These are phyloP conservation scores for Linnemannia zychae DNA, from an alignment of 192 early-diverging fungal species.

Conservation along the genomic window DNA sequence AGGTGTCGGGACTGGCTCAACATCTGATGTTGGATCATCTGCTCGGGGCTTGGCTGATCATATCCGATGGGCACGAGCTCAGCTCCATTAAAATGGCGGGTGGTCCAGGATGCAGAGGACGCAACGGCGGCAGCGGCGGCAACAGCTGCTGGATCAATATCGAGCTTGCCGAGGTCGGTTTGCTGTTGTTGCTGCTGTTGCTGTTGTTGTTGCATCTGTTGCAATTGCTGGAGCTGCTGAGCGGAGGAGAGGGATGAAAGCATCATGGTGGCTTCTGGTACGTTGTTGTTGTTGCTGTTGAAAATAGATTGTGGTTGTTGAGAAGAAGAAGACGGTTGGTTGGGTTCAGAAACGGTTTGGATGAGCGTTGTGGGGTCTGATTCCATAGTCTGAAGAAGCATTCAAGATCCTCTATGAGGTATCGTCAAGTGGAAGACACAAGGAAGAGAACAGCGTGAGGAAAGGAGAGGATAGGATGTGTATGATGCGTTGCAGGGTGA, in stretches of 20 bases:
- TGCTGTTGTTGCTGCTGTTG: conserved; percentile 9
- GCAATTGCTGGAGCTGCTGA: conserved; percentile 5
- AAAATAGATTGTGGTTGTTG: neutral
- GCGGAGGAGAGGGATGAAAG: neutral
- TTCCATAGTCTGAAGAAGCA: neutral
- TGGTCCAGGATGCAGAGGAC: conserved; percentile 17
- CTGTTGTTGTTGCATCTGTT: neutral
- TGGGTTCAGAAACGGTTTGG: neutral
- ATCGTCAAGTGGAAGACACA: neutral
- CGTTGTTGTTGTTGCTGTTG: neutral
- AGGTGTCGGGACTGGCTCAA: conserved; percentile 36
- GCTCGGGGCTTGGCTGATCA: conserved; percentile 50
- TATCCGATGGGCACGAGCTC: conserved; percentile 32
- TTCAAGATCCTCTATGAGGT: neutral
- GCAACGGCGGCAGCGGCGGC: conserved; percentile 9
- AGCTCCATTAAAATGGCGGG: conserved; percentile 15
- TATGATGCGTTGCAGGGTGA: neutral
- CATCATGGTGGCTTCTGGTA: neutral
- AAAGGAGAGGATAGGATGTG: neutral
- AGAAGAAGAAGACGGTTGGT: neutral
- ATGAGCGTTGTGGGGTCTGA: conserved; percentile 5
- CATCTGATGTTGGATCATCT: conserved; percentile 54
- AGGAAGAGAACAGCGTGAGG: neutral
- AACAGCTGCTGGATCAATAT: conserved; percentile 14
- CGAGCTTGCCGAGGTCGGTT: conserved; percentile 2